These are phyloP conservation scores for Lepidopterella palustris DNA, from an alignment of 495 filamentous ascomycete species.

Conservation along the genomic window DNA sequence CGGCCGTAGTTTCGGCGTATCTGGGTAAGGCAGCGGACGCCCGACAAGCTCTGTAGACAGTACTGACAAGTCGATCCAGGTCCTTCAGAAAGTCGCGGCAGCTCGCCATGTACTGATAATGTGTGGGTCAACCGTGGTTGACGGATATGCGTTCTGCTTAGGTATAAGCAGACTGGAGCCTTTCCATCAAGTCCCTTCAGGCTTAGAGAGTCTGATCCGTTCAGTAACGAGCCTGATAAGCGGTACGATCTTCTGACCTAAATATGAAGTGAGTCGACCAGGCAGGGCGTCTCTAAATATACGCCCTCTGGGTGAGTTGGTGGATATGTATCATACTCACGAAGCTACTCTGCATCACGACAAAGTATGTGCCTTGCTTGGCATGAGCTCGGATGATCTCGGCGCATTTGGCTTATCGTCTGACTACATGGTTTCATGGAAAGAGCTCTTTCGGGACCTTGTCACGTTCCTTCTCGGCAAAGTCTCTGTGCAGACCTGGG, in stretches of 20 bases:
- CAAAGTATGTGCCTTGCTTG: slow-evolving; percentile 38
- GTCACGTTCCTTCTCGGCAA: slow-evolving; percentile 21
- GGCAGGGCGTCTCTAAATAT: slow-evolving; percentile 15
- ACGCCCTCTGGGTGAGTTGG: slow-evolving; percentile 27
- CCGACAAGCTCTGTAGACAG: neutral
- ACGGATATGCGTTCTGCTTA: slow-evolving; percentile 20
- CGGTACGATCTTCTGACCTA: slow-evolving; percentile 28
- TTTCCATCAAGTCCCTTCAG: slow-evolving; percentile 6
- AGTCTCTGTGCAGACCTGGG: slow-evolving; percentile 20
- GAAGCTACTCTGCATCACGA: slow-evolving; percentile 32
- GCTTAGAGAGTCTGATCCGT: slow-evolving; percentile 6
- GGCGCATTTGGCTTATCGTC: slow-evolving; percentile 14
- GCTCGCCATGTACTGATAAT: slow-evolving; percentile 28
- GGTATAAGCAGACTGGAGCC: slow-evolving; percentile 2
- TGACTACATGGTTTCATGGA: slow-evolving; percentile 24
- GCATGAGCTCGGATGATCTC: slow-evolving; percentile 30
- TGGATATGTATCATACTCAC: slow-evolving; percentile 35
- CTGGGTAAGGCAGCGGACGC: slow-evolving; percentile 26
- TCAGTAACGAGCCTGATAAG: slow-evolving; percentile 31
- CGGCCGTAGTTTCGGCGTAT: slow-evolving; percentile 32
- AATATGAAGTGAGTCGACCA: slow-evolving; percentile 3
- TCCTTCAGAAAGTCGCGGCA: slow-evolving; percentile 35
- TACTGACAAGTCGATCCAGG: slow-evolving; percentile 9
- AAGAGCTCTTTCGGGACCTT: slow-evolving; percentile 20
- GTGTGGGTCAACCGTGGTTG: slow-evolving; percentile 29